phyloP scores from a whole-genome alignment of 495 filamentous ascomycete species.

The Aspergillus bertholletiae region DNA sequence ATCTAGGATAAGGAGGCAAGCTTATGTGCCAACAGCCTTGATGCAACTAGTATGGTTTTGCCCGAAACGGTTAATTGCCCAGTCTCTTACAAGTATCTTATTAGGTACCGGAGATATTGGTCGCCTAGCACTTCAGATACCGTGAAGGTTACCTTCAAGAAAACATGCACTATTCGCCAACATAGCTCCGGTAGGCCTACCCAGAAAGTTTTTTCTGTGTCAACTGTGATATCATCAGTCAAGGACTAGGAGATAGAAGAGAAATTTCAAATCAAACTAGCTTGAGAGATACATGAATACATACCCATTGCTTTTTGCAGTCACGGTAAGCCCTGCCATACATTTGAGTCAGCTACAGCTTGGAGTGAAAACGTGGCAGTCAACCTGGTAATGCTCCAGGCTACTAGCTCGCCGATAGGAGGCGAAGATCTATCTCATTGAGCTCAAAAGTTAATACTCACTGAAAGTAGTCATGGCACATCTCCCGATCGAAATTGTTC shows the following conservation, averaged over 20 bases:
- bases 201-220: conserved; percentile 18
- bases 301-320: conserved; percentile 93
- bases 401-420: no score
- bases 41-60: no score
- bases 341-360: not conserved
- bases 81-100: not conserved
- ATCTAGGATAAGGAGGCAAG: no score
- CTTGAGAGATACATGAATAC: conserved; percentile 22
- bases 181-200: not conserved
- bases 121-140: not conserved
- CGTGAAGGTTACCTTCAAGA: not conserved
- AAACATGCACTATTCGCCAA: not conserved
- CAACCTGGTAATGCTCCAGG: no score
- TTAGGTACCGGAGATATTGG: not conserved
- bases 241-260: not conserved
- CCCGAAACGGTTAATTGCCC: no score
- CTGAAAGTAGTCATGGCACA: conserved; percentile 95
- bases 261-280: not conserved
- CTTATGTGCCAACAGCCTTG: no score
- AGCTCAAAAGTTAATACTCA: conserved; percentile 40
- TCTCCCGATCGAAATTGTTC: conserved; percentile 77
- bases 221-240: conserved; percentile 14
- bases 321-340: conserved; percentile 79
- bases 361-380: not conserved
- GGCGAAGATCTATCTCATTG: no score